Evolutionary conservation across 2,329 filamentous ascomycete species (phyloP).

Genomic region (Colletotrichum sp.): DNA sequence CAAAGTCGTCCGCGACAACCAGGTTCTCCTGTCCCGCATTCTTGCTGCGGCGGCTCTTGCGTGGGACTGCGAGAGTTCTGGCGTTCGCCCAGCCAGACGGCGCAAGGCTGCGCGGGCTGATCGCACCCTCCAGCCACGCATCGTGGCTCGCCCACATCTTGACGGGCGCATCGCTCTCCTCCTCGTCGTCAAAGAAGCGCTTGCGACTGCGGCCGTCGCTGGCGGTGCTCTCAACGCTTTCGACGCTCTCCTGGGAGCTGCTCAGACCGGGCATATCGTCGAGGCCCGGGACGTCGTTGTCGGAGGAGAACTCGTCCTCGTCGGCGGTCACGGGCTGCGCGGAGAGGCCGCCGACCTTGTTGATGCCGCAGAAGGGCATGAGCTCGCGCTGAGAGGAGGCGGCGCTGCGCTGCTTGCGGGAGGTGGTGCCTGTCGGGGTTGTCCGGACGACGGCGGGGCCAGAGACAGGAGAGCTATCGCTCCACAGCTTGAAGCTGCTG

Average conservation of each 20-base stretch:
- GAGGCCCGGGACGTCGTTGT: constrained; percentile 30
- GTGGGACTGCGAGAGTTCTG: constrained; percentile 55
- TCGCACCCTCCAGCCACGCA: constrained; percentile 40
- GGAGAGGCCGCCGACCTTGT: constrained; percentile 74
- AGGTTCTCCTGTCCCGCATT: constrained; percentile 50
- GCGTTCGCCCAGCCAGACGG: constrained; percentile 42
- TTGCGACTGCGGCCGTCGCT: constrained; percentile 43
- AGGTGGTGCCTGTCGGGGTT: constrained; percentile 20
- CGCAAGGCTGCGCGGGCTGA: constrained; percentile 43
- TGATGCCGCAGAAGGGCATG: constrained; percentile 80
- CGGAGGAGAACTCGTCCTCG: constrained; percentile 27
- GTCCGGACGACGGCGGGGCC: constrained; percentile 15
- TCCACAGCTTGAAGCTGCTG: constrained; percentile 58
- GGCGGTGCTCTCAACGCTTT: constrained; percentile 34
- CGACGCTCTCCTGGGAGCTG: constrained; percentile 60
- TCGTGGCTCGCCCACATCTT: constrained; percentile 29
- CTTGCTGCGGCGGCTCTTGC: constrained; percentile 26
- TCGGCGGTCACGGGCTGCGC: constrained; percentile 54
- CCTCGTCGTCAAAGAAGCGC: constrained; percentile 51
- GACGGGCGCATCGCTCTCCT: constrained; percentile 32
- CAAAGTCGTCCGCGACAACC: constrained; percentile 62
- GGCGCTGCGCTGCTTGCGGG: constrained; percentile 21
- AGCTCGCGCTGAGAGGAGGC: constrained; percentile 61
- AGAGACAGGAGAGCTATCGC: constrained; percentile 31
- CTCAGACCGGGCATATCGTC: constrained; percentile 54